Base-by-base conservation (phyloP, 768 basidiomycete species). In the Serendipita sp. region DNA sequence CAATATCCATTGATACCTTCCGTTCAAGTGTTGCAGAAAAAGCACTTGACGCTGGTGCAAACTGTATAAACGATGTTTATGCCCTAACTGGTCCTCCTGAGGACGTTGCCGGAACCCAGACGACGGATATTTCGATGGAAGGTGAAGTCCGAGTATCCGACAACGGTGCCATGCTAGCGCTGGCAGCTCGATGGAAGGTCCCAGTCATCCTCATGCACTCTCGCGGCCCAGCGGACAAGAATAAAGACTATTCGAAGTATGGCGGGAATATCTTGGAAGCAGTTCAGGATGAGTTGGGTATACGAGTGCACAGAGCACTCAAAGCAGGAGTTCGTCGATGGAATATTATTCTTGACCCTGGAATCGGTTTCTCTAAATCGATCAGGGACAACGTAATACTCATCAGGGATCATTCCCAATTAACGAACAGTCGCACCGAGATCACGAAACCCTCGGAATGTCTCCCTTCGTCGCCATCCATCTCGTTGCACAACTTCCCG, bases 181-280 rank as follows among this genome's bases (percentile, higher is more conserved):
- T 85, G 30, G 85, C 86, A 34, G 79, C 84, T 41, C 76, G 80
- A 35, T 75, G 84, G 48, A 81, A 80, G 3, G 87, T 88, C 0
- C 94, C 93, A 0, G 85, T 93, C 58, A 76, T 98, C 8, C 74
- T 98, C 65, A 98, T 98, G 95, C 95, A 99, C 73, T 92, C 91
- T 0, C 79, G 93, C 2, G 93, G 91, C 0, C 88, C 89, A 65
- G 89, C 90, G 0, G 83, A 85, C 15, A 69, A 77, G 67, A 81
- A 92, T 77, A 89, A 89, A 75, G 79, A 85, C 67, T 85, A 85
- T 69, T 67, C 48, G 0, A 80, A 80, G 67, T 76, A 75, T 1
- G 73, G 73, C 30, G 77, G 76, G 35, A 72, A 72, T 8, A 82
- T 91, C 3, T 67, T 94, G 7, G 77, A 79, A 28, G 89, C 84